Conservation (phyloP, 306 rosid species). For the Castanea sativa region DNA sequence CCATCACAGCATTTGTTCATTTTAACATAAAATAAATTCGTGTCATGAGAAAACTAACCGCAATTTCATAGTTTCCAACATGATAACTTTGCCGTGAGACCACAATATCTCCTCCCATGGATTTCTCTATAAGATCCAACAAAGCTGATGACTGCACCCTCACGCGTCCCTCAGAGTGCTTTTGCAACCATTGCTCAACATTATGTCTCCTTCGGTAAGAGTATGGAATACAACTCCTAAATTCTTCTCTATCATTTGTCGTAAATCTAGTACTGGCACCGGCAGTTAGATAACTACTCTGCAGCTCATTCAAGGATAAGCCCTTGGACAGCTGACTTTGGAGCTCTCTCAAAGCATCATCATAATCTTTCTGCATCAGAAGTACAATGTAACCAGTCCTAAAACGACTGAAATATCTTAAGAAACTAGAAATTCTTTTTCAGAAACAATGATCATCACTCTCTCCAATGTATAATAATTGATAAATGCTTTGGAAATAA, state of each 20-base stretch:
- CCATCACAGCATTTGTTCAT: background rate
- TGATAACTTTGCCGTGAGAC: constrained; percentile 24
- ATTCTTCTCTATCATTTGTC: constrained; percentile 14
- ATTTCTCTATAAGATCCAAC: constrained; percentile 25
- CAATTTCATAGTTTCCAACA: constrained; percentile 26
- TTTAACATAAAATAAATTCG: background rate
- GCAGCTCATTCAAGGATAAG: constrained; percentile 23
- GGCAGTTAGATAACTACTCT: constrained; percentile 12
- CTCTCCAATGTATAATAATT: background rate
- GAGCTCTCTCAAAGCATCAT: constrained; percentile 18
- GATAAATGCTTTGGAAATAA: background rate
- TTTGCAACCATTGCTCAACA: constrained; percentile 39
- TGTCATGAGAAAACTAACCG: constrained; percentile 30
- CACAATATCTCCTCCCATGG: constrained; percentile 20
- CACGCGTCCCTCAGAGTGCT: constrained; percentile 5
- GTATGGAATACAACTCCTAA: constrained; percentile 14
- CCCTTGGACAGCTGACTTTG: constrained; percentile 26
- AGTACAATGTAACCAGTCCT: background rate
- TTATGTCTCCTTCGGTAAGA: constrained; percentile 25
- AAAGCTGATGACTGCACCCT: constrained; percentile 17
- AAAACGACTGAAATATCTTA: background rate
- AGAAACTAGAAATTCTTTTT: background rate
- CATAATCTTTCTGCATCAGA: constrained; percentile 28
- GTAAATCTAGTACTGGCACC: constrained; percentile 10
- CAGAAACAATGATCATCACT: background rate